Evolutionary conservation across 257 asterid species (phyloP), one percentile per base, ranked within the genome.

Genomic region (Prunella vulgaris): DNA sequence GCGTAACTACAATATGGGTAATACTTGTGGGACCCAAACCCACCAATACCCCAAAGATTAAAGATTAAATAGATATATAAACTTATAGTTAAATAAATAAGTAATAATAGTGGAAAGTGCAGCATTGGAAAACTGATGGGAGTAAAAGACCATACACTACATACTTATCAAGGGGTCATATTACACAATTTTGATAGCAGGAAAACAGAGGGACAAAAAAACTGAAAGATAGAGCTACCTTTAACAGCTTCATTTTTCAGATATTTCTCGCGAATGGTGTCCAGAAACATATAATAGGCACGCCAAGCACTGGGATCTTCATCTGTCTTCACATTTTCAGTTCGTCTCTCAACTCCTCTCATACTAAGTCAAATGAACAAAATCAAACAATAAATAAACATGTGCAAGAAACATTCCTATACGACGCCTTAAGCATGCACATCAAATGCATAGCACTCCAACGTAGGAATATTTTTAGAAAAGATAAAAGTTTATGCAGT

Each of bases 251-350:
- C 99, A 70, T 74, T 81, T 84, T 81, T 93, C 59, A 75, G 85
- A 82, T 83, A 83, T 70, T 93, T 93, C 77, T 88, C 97, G 12
- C 76, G 89, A 73, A 93, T 84, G 54, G 82, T 83, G 72, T 86
- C 90, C 46, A 93, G 80, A 79, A 93, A 93, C 42, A 71, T 73
- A 74, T 72, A 67, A 70, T 83, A 90, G 44, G 95, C 81, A 37
- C 89, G 96, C 99, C 99, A 93, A 30, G 94, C 96, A 64, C 92
- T 88, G 75, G 97, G 96, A 81, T 93, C 89, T 77, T 87, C 86
- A 67, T 87, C 95, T 4, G 79, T 88, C 71, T 81, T 85, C 79
- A 90, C 83, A 71, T 83, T 78, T 77, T 85, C 94, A 35, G 84
- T 74, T 85, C 84, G 84, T 75, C 78, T 81, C 80, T 93, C 88